phyloP scores from a whole-genome alignment of 176 grass and related monocot species.

The Panicum miliaceum region DNA sequence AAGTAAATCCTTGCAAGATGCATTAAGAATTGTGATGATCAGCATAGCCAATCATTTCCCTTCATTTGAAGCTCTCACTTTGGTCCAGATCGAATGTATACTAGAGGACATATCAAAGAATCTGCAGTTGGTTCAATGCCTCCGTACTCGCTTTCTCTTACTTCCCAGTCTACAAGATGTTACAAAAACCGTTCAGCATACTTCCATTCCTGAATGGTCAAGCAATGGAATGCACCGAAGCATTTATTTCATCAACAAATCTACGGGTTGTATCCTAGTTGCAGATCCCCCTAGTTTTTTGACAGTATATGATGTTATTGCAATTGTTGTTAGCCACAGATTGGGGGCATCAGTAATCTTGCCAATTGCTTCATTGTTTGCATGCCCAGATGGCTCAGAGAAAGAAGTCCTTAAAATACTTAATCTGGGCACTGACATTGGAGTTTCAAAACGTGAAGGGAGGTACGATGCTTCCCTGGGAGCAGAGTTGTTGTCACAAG shows the following conservation, averaged over 20 bases:
- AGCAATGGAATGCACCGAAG: constrained; percentile 68
- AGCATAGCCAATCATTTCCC: constrained; percentile 78
- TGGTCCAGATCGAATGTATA: constrained; percentile 57
- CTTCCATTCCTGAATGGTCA: constrained; percentile 75
- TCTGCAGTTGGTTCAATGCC: constrained; percentile 66
- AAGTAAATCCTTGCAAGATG: constrained; percentile 70
- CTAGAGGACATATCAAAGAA: constrained; percentile 74
- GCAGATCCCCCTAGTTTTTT: constrained; percentile 89
- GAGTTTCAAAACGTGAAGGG: constrained; percentile 58
- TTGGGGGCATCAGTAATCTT: constrained; percentile 73
- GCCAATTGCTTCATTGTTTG: constrained; percentile 76
- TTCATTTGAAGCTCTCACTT: constrained; percentile 70
- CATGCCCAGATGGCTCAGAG: constrained; percentile 84
- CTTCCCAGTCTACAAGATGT: constrained; percentile 75
- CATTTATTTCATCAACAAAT: constrained; percentile 73
- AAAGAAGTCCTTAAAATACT: constrained; percentile 77
- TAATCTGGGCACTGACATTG: constrained; percentile 61
- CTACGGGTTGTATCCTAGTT: constrained; percentile 71
- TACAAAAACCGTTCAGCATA: constrained; percentile 55
- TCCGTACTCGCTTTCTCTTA: constrained; percentile 84
- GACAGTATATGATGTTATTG: constrained; percentile 81
- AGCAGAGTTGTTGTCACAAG: constrained; percentile 78
- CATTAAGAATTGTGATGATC: constrained; percentile 64
- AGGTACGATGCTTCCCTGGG: constrained; percentile 65
- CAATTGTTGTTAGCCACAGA: constrained; percentile 70